Base-by-base conservation (phyloP, 495 filamentous ascomycete species). In the Xylaria scruposa region DNA sequence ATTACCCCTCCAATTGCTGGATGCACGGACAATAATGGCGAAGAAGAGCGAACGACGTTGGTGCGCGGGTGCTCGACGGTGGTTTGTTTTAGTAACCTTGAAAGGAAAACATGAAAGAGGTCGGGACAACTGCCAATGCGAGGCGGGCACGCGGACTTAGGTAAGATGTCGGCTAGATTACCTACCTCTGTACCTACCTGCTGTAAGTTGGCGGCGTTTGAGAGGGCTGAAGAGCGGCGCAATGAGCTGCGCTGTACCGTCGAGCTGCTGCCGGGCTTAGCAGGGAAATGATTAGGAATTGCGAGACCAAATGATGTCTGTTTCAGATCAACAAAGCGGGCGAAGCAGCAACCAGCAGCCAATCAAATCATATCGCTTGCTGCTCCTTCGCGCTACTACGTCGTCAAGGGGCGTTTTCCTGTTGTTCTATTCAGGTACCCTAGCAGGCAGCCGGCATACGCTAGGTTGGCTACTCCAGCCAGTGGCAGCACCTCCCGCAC, bases 311-410 rank as follows among this genome's bases (percentile, higher is more conserved):
- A 71, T 65, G 59, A 66, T 42, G 51, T 58, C 17, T 56, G 70
- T 71, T 71, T 71, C 70, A 71, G 70, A 71, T 66, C 70, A 67
- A 71, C 70, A 71, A 71, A 71, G 70, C 70, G 62, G 70, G 70
- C 70, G 70, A 60, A 71, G 70, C 62, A 60, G 42, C 36, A 29
- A 60, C 40, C 70, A 17, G 26, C 19, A 40, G 53, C 70, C 70
- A 71, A 71, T 60, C 53, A 67, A 17, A 51, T 13, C 17, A 26
- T 40, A 6, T n/a, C 7, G 17, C 10, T 44, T 33, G 24, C 40
- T 19, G 24, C 53, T 69, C 67, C 54, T 38, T 26, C 33, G 33
- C 66, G 17, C 49, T 53, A 67, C 49, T 68, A 9, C 49, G 53
- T 68, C 21, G 53, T 29, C 36, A 59, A 31, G 66, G 49, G 56